Evolutionary conservation across 805 yeast genomes (phyloP), one percentile per base, ranked within the genome.

Genomic region (Myxozyma monticola): DNA sequence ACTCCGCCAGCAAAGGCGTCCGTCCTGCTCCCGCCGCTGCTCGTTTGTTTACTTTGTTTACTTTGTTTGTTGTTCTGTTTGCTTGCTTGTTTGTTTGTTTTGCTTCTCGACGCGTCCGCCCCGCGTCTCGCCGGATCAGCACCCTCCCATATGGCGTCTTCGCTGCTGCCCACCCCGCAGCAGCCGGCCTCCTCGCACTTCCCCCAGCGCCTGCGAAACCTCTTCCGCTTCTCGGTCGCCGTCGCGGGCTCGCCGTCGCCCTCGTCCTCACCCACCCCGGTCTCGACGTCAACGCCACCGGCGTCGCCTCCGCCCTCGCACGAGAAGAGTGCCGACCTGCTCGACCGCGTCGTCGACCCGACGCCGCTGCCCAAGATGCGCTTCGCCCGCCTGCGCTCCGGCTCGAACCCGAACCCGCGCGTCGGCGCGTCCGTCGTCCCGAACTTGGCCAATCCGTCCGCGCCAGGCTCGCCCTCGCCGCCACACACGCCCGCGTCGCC

Each of bases 201-300:
- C 41, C 68, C 69, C n/a, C 65, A 58, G 56, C 58, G 62, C 41
- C 59, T 67, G 35, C 62, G 63, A 44, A 63, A 51, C 47, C 57
- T 67, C 46, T 67, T 67, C 52, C 60, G 61, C 48, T 66, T 66
- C 56, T 54, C 60, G n/a, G 22, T 36, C 39, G 30, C 42, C 45
- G 9, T 26, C 49, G 22, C 20, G 25, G 43, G 4, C 42, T 18
- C 33, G 40, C 30, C 37, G 18, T 42, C 36, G 49, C 37, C 20
- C 33, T 26, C 26, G 12, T 41, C 25, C 38, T 7, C 43, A 15
- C 18, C 12, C 48, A 18, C 38, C 22, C 28, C 35, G 22, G 35
- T 7, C 7, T n/a, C 50, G 17, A 26, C 37, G 29, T 17, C 46
- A 2, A 50, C 45, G 4, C 37, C 47, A 28, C 46, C 49, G 25